Percentiles rank a stretch among this genome's conserved stretches.
Evolutionary conservation across 768 basidiomycete genomes (phyloP).

Genomic region (Roridomyces roridus): DNA sequence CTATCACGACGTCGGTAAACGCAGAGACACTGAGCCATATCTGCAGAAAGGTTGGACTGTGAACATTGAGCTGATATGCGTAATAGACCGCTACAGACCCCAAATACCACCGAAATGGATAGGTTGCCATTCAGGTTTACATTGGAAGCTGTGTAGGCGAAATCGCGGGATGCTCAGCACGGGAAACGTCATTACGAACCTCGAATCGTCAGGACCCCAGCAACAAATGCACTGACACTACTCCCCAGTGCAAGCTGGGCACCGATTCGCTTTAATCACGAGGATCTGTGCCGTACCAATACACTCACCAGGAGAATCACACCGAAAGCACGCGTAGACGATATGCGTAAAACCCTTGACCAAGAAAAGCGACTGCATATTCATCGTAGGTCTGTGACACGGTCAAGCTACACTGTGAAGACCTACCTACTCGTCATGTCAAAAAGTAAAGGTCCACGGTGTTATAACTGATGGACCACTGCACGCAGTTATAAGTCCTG

Average conservation of each 20-base stretch:
- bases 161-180: too few relatives aligned
- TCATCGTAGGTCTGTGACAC: too few relatives aligned
- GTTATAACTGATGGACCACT: too few relatives aligned
- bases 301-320: background rate
- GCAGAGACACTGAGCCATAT: background rate
- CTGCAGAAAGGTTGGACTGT: background rate
- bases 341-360: conserved; percentile 8
- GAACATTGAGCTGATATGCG: background rate
- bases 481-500: too few relatives aligned
- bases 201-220: background rate
- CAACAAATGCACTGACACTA: conserved; percentile 1
- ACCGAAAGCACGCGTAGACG: conserved; percentile 1
- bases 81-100: too few relatives aligned
- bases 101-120: too few relatives aligned
- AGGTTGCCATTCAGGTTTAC: background rate
- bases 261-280: too few relatives aligned
- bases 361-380: background rate
- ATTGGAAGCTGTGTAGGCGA: background rate
- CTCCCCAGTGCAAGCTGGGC: background rate
- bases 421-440: too few relatives aligned
- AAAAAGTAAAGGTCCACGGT: too few relatives aligned
- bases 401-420: too few relatives aligned
- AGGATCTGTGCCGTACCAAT: too few relatives aligned
- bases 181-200: background rate
- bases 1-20: background rate